Percentiles rank a stretch among this genome's conserved stretches.
These are phyloP conservation scores for Tetracentron sinense DNA, from an alignment of 164 flowering plant species.

Conservation along the genomic window DNA sequence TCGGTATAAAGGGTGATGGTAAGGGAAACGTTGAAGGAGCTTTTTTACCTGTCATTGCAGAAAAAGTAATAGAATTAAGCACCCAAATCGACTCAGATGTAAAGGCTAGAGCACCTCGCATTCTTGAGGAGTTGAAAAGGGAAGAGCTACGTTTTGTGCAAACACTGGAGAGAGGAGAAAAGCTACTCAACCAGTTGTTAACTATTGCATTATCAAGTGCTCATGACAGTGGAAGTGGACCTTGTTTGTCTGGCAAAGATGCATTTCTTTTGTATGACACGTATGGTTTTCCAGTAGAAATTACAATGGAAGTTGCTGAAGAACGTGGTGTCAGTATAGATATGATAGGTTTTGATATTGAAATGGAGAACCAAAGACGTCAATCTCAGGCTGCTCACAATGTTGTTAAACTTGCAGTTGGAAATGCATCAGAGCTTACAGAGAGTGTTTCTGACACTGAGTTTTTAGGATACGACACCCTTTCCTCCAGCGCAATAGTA, in stretches of 20 bases:
- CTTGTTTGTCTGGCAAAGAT: slow-evolving; percentile 81
- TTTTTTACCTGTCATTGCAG: slow-evolving; percentile 71
- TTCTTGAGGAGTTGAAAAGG: slow-evolving; percentile 78
- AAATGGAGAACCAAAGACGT: slow-evolving; percentile 88
- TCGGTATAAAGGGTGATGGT: slow-evolving; percentile 73
- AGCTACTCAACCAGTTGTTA: slow-evolving; percentile 76
- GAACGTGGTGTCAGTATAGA: slow-evolving; percentile 73
- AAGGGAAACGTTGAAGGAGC: slow-evolving; percentile 60
- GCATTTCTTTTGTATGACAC: slow-evolving; percentile 88
- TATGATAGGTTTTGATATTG: slow-evolving; percentile 64
- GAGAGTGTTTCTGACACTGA: slow-evolving; percentile 63
- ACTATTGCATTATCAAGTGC: slow-evolving; percentile 46
- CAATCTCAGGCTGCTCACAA: slow-evolving; percentile 91
- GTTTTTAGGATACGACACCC: slow-evolving; percentile 82
- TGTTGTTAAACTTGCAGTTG: slow-evolving; percentile 73
- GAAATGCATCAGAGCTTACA: slow-evolving; percentile 42
- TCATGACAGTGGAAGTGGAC: slow-evolving; percentile 33
- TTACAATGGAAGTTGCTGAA: slow-evolving; percentile 81
- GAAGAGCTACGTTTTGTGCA: slow-evolving; percentile 85
- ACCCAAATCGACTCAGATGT: slow-evolving; percentile 67
- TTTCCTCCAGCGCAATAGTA: slow-evolving; percentile 60
- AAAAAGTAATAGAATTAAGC: slow-evolving; percentile 72
- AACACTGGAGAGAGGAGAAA: slow-evolving; percentile 93
- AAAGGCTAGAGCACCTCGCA: slow-evolving; percentile 44
- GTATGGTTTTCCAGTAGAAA: slow-evolving; percentile 89